Evolutionary conservation across 2,329 filamentous ascomycete genomes (phyloP).

Genomic region (Venturiaceae sp.): DNA sequence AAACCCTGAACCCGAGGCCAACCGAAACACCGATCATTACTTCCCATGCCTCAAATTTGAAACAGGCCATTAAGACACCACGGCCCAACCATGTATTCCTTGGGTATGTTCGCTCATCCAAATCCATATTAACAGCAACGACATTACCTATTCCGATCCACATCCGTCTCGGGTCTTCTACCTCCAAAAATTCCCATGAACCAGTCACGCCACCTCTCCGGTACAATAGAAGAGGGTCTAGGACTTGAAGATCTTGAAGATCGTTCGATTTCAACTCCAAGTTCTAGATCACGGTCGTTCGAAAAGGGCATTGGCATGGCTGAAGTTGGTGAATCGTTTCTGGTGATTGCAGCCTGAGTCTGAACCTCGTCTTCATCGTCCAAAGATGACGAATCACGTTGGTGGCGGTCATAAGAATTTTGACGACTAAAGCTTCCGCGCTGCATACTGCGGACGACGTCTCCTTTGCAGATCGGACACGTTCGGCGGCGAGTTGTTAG

Average conservation of each 20-base stretch:
- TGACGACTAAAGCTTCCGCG: conserved; percentile 9
- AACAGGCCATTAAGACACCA: not conserved
- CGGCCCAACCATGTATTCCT: not conserved
- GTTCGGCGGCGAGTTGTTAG: conserved; percentile 88
- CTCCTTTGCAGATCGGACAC: conserved; percentile 98
- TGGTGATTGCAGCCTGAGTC: conserved; percentile 31
- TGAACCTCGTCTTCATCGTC: conserved; percentile 32
- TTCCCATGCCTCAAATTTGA: not conserved
- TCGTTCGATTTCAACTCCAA: not conserved
- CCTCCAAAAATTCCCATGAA: not conserved
- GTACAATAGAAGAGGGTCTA: not conserved
- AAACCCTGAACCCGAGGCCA: not conserved
- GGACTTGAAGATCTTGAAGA: not conserved
- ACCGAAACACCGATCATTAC: not conserved
- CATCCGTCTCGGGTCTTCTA: not conserved
- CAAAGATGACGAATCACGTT: conserved; percentile 15
- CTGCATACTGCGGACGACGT: conserved; percentile 60
- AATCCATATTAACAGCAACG: not conserved
- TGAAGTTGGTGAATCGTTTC: conserved; percentile 39
- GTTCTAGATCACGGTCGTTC: not conserved
- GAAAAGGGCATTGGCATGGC: conserved; percentile 32
- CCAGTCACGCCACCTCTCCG: not conserved
- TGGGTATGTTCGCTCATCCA: not conserved
- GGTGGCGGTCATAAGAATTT: conserved; percentile 16
- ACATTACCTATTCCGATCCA: not conserved